Evolutionary conservation across 2,329 filamentous ascomycete genomes (phyloP).

Genomic region (Sordariomycetes sp.): DNA sequence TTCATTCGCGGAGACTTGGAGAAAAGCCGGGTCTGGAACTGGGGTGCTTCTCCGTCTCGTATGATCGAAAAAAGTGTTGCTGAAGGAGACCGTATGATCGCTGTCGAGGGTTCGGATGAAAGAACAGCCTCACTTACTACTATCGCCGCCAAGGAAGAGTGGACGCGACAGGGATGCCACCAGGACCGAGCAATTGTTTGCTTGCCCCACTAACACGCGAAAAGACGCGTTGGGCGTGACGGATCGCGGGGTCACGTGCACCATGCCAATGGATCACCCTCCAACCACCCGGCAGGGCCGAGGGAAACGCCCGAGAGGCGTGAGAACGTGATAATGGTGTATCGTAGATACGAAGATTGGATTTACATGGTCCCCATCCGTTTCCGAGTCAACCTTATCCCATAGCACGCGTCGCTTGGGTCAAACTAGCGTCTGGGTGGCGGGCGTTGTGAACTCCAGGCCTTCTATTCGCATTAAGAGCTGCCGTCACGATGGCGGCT

Average conservation of each 20-base stretch:
- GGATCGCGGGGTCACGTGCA: constrained; percentile 8
- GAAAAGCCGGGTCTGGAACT: not conserved
- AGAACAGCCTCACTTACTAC: not conserved
- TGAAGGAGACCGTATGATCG: not conserved
- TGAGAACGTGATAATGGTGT: no score
- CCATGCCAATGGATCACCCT: not conserved
- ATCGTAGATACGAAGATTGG: no score
- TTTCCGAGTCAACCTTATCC: no score
- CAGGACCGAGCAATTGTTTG: not conserved
- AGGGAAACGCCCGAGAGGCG: no score
- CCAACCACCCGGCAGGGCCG: no score
- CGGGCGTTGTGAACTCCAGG: not conserved
- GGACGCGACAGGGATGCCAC: not conserved
- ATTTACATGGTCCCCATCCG: no score
- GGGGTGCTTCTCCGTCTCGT: no score
- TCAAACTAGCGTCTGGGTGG: no score
- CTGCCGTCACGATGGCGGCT: not conserved
- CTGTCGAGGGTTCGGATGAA: not conserved
- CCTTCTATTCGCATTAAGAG: not conserved
- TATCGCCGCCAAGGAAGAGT: not conserved
- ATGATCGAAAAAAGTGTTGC: not conserved
- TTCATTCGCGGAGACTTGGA: not conserved
- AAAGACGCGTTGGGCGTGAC: constrained; percentile 4
- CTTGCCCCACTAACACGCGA: constrained; percentile 5
- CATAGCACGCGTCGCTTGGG: no score